Conservation (phyloP, 805 yeast species). For the Saccharomycopsis guyanensis region DNA sequence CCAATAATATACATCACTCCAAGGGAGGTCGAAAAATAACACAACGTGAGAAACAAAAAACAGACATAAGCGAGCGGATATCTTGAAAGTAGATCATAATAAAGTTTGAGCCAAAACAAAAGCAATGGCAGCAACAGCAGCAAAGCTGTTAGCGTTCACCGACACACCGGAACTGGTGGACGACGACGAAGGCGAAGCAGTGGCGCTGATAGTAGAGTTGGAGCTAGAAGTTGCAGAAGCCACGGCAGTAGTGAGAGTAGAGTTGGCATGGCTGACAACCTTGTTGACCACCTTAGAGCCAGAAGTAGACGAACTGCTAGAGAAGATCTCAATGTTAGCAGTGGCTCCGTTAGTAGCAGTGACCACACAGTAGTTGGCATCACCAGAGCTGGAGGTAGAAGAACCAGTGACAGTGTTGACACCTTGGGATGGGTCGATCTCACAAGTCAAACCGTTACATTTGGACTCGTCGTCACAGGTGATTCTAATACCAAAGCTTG, state of each 20-base stretch:
- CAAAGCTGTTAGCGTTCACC: background rate
- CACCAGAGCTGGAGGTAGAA: constrained; percentile 46
- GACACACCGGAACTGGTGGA: constrained; percentile 7
- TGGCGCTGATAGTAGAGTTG: background rate
- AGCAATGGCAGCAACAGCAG: background rate
- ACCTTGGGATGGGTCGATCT: constrained; percentile 65
- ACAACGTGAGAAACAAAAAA: background rate
- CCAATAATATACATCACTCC: background rate
- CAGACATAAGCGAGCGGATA: background rate
- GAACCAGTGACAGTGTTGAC: constrained; percentile 47
- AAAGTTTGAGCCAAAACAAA: constrained; percentile 9
- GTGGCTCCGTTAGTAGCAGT: constrained; percentile 58
- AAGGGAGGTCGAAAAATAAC: background rate
- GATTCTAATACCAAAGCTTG: constrained; percentile 64
- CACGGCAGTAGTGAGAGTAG: constrained; percentile 1
- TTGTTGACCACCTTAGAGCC: background rate
- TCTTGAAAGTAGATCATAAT: constrained; percentile 1
- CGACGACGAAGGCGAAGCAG: background rate
- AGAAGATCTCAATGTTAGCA: constrained; percentile 71
- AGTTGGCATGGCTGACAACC: background rate
- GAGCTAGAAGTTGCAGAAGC: background rate
- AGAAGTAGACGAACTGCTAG: constrained; percentile 19
- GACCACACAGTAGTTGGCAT: constrained; percentile 74
- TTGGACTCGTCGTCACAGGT: constrained; percentile 61
- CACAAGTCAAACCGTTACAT: constrained; percentile 76